Evolutionary conservation across 129 eudicot genomes (phyloP).

Genomic region (sunflower (Helianthus annuus)): DNA sequence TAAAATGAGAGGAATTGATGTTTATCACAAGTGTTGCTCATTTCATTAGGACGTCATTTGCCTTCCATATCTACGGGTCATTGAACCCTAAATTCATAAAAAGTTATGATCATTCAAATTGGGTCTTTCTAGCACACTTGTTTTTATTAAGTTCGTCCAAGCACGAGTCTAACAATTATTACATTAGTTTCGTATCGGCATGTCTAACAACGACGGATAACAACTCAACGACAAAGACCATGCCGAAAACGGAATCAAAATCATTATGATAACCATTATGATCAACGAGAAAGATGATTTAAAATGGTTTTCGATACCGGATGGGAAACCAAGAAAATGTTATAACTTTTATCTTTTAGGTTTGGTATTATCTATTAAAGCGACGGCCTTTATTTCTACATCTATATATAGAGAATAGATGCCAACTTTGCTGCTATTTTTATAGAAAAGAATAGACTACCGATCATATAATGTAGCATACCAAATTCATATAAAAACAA

Average conservation of each 20-base stretch:
- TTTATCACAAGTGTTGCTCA: not conserved
- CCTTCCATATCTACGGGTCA: not conserved
- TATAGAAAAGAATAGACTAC: not conserved
- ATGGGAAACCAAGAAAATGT: not conserved
- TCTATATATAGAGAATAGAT: not conserved
- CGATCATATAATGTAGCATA: not conserved
- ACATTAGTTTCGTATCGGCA: not conserved
- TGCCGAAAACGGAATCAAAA: not conserved
- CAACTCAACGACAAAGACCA: not conserved
- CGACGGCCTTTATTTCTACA: not conserved
- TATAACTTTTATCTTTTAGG: too few relatives aligned
- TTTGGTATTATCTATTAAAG: too few relatives aligned
- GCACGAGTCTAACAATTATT: not conserved
- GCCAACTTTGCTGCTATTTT: not conserved
- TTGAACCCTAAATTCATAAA: not conserved
- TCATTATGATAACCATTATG: slow-evolving; percentile 14
- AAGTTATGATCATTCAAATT: not conserved
- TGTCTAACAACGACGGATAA: not conserved
- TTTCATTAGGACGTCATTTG: not conserved
- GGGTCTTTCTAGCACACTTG: not conserved
- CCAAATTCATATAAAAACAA: not conserved
- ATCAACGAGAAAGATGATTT: not conserved
- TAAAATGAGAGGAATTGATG: too few relatives aligned
- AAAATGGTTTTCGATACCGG: not conserved
- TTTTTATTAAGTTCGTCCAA: not conserved